Evolutionary conservation across 2,329 filamentous ascomycete species (phyloP), one percentile per base, ranked within the genome.

Genomic region (Whalleya microplaca): DNA sequence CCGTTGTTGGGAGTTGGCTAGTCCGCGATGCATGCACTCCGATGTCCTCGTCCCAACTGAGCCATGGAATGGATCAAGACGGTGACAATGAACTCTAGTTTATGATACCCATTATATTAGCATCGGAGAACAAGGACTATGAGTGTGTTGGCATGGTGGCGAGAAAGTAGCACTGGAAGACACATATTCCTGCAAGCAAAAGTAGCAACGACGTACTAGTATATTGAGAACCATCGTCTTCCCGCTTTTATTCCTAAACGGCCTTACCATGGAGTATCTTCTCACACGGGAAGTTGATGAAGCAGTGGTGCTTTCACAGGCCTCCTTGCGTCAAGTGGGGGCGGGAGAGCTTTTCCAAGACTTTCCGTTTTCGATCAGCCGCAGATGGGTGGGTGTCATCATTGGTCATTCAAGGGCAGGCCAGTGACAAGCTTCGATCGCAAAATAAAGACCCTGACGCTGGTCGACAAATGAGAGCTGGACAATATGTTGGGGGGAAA

Each of bases 291-390:
- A 55, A 12, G 21, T 45, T 53, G 37, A 41, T 45, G 40, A 40
- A 47, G 47, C 41, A 48, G 37, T 23, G 41, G 19, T 29, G 6
- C 37, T 18, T 37, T 41, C 16, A 41, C 21, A 43, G 20, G 43
- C 43, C 20, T 43, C 23, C 51, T 57, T 53, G 56, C 32, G 29
- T 57, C 21, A n/a, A 53, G 48, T 53, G 56, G 53, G 41, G 46
- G 55, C 16, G 37, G 18, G 41, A 23, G 29, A 27, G 23, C 23
- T 16, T 37, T 12, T 37, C 10, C 32, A 37, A 37, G 8, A 37
- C 32, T 51, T 61, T 53, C 55, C 51, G 47, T 49, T 61, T 58
- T 53, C 51, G 52, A 56, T 48, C 45, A 55, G 51, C 27, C 51
- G 46, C 55, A 63, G 20, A 42, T 37, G 19, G 45, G 45, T 21